Base-by-base conservation (phyloP, 2,329 filamentous ascomycete genomes). In the Fusarium sororula region DNA sequence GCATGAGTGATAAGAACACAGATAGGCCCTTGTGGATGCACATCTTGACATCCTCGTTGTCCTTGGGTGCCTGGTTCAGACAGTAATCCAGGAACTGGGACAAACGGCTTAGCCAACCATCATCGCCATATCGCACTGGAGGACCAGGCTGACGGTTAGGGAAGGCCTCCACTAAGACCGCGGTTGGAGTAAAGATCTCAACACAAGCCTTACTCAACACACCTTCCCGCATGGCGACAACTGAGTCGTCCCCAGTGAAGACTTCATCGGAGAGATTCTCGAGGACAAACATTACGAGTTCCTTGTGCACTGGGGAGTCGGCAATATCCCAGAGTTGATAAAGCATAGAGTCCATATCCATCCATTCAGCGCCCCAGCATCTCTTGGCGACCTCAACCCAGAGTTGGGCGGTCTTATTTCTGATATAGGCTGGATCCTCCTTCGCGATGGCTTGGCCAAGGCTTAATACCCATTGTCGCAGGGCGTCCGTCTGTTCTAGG, bases 321-420 rank as follows among this genome's bases (percentile, higher is more conserved):
- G 87, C 87, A 22, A 88, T 82, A 81, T 95, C 92, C 96, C 96
- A 99, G 26, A 98, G 87, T 78, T 91, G 89, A 50, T 95, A 90
- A 63, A 99, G 88, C 79, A 93, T 88, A 72, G 91, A 85, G 81
- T 99, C 97, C 96, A 99, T 98, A 80, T 97, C 91, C 86, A 93
- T 91, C 96, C 97, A 99, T 70, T 96, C 93, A 38, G 90, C 87
- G n/a, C 89, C 94, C 96, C 96, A 99, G 80, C 91, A 93, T 78
- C 96, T 90, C 85, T 98, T 98, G 45, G 95, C 95, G 60, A 98
- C 87, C 82, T 98, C 96, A 13, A 95, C 94, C 96, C 96, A 99
- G 70, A 99, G 85, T 83, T 97, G 93, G 35, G 94, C 94, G 39
- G 96, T 92, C 85, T 99, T 99, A 87, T 97, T 98, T 76, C 96